Evolutionary conservation across 495 filamentous ascomycete genomes (phyloP), one percentile per base, ranked within the genome.

Genomic region (Symbiotaphrina buchneri): DNA sequence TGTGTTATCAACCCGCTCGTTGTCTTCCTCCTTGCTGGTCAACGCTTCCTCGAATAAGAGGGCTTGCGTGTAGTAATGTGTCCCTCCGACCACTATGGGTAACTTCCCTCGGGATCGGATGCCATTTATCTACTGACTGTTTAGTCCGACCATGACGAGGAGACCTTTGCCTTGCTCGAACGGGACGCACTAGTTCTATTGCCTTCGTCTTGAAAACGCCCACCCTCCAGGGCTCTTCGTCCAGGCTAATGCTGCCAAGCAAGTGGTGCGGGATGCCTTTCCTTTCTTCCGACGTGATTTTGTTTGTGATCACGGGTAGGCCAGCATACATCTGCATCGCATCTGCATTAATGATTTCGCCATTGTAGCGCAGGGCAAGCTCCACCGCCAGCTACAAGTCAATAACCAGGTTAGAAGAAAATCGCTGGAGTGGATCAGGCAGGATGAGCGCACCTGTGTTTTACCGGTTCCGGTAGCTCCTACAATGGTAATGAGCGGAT

Each of bases 321-420:
- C 84, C 90, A 21, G 68, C 58, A 43, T 99, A 99, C 63, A 99
- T 73, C 47, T 95, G 90, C 79, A 99, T 87, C n/a, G 87, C 87
- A 55, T 99, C 90, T 30, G 77, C 83, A 46, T 99, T 99, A 58
- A 99, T 80, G 32, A 99, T 66, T 53, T 99, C 90, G 39, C 90
- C 90, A 49, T 91, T 76, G 52, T 78, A 84, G 21, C 61, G 63
- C 21, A 59, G 58, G 3, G 90, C 87, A 18, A 99, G 47, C 28
- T 91, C 78, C 6, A 99, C 77, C 31, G 90, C 90, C 39, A 99
- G 76, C 85, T 95, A 46, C 33, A 29, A 34, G 24, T 26, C 28
- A 30, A 16, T 30, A 18, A 10, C 3, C n/a, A 11, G n/a, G 10
- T n/a, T 23, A 19, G 16, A 14, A n/a, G 14, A 17, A 16, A 10